These are phyloP conservation scores for Tephrocybe sp. DNA, from an alignment of 768 basidiomycete genomes.

Conservation along the genomic window DNA sequence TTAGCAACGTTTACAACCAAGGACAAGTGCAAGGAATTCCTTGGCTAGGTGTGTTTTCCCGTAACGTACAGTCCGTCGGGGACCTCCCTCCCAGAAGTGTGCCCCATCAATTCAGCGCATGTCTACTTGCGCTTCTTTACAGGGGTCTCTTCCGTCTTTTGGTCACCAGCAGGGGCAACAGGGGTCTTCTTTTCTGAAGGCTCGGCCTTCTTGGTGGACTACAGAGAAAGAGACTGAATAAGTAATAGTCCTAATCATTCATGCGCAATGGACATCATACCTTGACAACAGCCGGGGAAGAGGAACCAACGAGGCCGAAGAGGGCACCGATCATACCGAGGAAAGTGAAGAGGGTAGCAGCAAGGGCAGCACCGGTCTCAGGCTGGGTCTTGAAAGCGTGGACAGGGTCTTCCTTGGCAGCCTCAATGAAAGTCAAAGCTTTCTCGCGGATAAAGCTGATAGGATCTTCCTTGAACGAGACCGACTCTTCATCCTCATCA, in stretches of 20 bases:
- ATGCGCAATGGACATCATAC: slow-evolving; percentile 28
- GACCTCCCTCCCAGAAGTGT: slow-evolving; percentile 16
- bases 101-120: neutral
- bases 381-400: slow-evolving; percentile 86
- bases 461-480: slow-evolving; percentile 68
- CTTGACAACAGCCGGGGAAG: slow-evolving; percentile 70
- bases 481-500: slow-evolving; percentile 45
- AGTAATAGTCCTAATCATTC: slow-evolving; percentile 2
- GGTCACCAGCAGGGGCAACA: slow-evolving; percentile 64
- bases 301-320: slow-evolving; percentile 74
- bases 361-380: slow-evolving; percentile 79
- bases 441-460: slow-evolving; percentile 77
- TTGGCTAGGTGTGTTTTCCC: slow-evolving; percentile 9
- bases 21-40: slow-evolving; percentile 7
- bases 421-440: slow-evolving; percentile 76
- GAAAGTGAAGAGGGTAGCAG: slow-evolving; percentile 71
- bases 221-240: slow-evolving; percentile 4
- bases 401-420: slow-evolving; percentile 72
- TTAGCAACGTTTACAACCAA: slow-evolving; percentile 15
- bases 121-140: slow-evolving; percentile 69
- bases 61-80: slow-evolving; percentile 11
- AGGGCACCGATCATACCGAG: slow-evolving; percentile 83
- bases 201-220: slow-evolving; percentile 81
- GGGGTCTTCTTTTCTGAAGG: slow-evolving; percentile 61
- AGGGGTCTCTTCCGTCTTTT: slow-evolving; percentile 65